Percentiles rank a stretch among this genome's conserved stretches.
Conservation (phyloP, 352 stramenopile species). For the Saprolegnia parasitica region DNA sequence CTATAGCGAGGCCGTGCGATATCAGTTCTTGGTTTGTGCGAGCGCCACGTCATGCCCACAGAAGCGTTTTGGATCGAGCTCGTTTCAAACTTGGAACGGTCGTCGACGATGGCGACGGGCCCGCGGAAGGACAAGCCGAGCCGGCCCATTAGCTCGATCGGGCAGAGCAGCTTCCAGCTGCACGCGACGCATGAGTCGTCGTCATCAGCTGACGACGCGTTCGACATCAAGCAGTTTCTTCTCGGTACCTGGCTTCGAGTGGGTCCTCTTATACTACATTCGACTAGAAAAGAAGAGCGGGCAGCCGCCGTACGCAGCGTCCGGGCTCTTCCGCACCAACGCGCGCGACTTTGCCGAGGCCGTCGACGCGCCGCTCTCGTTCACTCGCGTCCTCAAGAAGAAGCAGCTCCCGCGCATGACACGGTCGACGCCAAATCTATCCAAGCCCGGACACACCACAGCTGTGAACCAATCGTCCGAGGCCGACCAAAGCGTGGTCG, state of each 20-base stretch:
- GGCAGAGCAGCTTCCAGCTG: constrained; percentile 10
- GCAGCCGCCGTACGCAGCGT: constrained; percentile 48
- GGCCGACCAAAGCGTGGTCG: constrained; percentile 37
- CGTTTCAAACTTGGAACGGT: neutral
- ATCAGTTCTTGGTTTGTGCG: too few relatives aligned
- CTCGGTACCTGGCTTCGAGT: neutral
- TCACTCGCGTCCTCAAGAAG: constrained; percentile 32
- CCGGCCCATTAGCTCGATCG: constrained; percentile 12
- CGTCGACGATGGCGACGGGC: neutral
- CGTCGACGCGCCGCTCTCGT: constrained; percentile 23
- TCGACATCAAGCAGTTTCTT: constrained; percentile 29
- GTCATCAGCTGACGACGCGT: neutral
- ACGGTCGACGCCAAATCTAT: constrained; percentile 16
- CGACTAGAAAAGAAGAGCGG: constrained; percentile 48
- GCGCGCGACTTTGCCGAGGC: constrained; percentile 29
- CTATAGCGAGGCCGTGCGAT: too few relatives aligned
- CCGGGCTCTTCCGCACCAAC: constrained; percentile 46
- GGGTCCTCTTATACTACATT: neutral
- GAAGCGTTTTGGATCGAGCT: too few relatives aligned
- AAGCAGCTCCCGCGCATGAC: constrained; percentile 44
- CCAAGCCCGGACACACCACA: constrained; percentile 9
- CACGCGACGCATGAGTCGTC: constrained; percentile 4
- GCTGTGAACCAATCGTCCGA: constrained; percentile 23
- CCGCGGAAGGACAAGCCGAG: neutral
- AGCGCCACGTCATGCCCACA: too few relatives aligned